A percentile compares a stretch with the other conserved stretches of the same genome.
These are phyloP conservation scores for Parathielavia appendiculata DNA, from an alignment of 495 filamentous ascomycete genomes.

Conservation along the genomic window DNA sequence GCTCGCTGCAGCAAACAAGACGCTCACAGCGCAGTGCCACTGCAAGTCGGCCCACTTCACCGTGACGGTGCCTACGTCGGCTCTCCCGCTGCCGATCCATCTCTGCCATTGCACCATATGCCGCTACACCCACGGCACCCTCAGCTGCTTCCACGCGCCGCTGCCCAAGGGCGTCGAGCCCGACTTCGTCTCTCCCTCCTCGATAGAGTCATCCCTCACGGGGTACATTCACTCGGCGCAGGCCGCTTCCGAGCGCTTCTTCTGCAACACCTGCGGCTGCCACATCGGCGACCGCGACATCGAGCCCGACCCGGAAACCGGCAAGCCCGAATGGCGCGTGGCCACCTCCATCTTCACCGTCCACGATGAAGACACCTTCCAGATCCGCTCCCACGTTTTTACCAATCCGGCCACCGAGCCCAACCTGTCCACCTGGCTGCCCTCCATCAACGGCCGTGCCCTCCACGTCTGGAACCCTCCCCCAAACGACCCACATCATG, in stretches of 20 bases:
- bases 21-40: conserved; percentile 37
- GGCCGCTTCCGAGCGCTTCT: conserved; percentile 50
- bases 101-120: conserved; percentile 65
- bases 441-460: conserved; percentile 35
- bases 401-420: conserved; percentile 28
- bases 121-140: conserved; percentile 53
- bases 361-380: conserved; percentile 32
- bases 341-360: conserved; percentile 30
- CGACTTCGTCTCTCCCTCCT: conserved; percentile 32
- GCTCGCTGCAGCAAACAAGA: conserved; percentile 14
- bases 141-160: conserved; percentile 50
- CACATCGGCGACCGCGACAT: conserved; percentile 49
- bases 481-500: conserved; percentile 14
- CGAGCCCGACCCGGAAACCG: conserved; percentile 32
- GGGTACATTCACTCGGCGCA: conserved; percentile 46
- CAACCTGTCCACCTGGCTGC: conserved; percentile 41
- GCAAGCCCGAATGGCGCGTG: conserved; percentile 28
- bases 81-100: conserved; percentile 37
- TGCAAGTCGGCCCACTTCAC: conserved; percentile 38
- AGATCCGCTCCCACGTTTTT: conserved; percentile 41
- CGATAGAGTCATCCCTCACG: conserved; percentile 37
- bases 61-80: conserved; percentile 28
- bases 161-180: conserved; percentile 30
- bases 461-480: conserved; percentile 25
- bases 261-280: conserved; percentile 63